Evolutionary conservation across 306 rosid species (phyloP), one percentile per base, ranked within the genome.

Genomic region (Cicer chorassanicum): DNA sequence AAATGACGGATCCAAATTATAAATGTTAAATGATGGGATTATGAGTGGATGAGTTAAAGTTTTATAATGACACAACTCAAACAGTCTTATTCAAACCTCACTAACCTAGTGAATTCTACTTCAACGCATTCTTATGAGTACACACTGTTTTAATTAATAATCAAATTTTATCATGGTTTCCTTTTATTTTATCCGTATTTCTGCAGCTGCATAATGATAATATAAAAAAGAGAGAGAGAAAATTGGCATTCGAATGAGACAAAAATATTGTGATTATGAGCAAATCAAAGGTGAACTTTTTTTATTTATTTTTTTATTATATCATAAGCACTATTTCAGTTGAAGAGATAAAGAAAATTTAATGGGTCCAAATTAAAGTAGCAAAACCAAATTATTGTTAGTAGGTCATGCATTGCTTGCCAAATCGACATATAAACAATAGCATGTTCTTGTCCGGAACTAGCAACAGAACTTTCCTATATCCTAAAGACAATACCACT

Each of bases 321-420:
- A 46, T 48, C 9, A 43, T 13, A 7, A 43, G 2, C 49, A 1
- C 49, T 44, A 44, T 43, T 65, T 65, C 70, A 66, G 11, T 66
- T 44, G 56, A 45, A 21, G 18, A 63, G 13, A 8, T 15, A 8
- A 15, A 39, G 41, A 15, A 13, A 8, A 66, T 19, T 0, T 21
- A 46, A 45, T 67, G 24, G 76, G 45, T 8, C 65, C n/a, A n/a
- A n/a, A n/a, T n/a, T n/a, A n/a, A n/a, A n/a, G n/a, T n/a, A n/a
- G n/a, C n/a, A n/a, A n/a, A n/a, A n/a, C n/a, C 51, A 63, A 72
- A 74, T 81, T 71, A 73, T 86, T 76, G 53, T 41, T 5, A 29
- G 82, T 61, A 82, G 87, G 79, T 24, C 83, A 57, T 16, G 51
- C 70, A 77, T 9, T 54, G 59, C 76, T 11, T 57, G 42, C 44